Evolutionary conservation across 2,329 filamentous ascomycete species (phyloP).

Genomic region (Penicillium janthinellum): DNA sequence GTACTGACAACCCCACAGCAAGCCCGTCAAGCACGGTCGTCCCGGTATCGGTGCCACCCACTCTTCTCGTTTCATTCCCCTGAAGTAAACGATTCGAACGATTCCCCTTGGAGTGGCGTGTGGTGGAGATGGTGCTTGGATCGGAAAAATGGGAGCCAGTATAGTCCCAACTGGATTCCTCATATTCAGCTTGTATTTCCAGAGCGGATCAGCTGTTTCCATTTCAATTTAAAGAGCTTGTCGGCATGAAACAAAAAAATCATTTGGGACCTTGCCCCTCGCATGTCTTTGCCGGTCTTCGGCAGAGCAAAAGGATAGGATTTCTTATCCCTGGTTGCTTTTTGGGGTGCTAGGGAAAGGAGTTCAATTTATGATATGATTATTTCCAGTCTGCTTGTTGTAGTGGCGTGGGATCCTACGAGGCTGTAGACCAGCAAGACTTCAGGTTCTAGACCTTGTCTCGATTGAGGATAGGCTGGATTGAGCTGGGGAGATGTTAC

Average conservation of each 20-base stretch:
- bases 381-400: constrained; percentile 13
- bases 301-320: constrained; percentile 36
- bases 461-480: too few relatives aligned
- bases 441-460: background rate
- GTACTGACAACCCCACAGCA: constrained; percentile 67
- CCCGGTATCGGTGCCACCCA: constrained; percentile 99
- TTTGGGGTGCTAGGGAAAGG: constrained; percentile 32
- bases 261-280: constrained; percentile 24
- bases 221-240: constrained; percentile 46
- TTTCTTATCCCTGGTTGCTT: constrained; percentile 16
- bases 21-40: constrained; percentile 99
- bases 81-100: constrained; percentile 74
- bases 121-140: constrained; percentile 41
- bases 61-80: constrained; percentile 99
- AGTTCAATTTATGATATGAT: constrained; percentile 40
- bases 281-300: constrained; percentile 47
- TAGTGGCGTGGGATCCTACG: background rate
- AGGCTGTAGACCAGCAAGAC: background rate
- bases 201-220: constrained; percentile 43
- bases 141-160: constrained; percentile 38
- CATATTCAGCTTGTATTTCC: constrained; percentile 44
- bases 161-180: constrained; percentile 34
- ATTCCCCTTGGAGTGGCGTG: constrained; percentile 42
- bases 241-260: constrained; percentile 35
- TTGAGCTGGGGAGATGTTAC: too few relatives aligned